A percentile compares a stretch with the other conserved stretches of the same genome.
phyloP scores from a whole-genome alignment of 2,329 filamentous ascomycete species.

The Fusarium annulatum region DNA sequence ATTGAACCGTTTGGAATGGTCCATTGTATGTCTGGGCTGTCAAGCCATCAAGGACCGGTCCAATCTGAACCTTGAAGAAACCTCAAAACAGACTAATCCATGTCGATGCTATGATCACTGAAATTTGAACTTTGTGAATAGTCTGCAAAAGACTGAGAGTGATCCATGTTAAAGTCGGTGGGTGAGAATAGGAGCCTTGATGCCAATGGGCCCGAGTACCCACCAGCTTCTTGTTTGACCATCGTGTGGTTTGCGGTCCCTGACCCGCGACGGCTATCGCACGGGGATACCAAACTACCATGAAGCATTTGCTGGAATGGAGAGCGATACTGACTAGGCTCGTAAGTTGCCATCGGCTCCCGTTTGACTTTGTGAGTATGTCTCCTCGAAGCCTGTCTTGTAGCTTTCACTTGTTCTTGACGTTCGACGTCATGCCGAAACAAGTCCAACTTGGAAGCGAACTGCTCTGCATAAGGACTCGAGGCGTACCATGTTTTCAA shows the following conservation, averaged over 20 bases:
- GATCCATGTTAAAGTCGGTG: neutral
- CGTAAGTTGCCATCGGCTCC: neutral
- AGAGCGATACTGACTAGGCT: conserved; percentile 1
- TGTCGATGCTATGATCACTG: neutral
- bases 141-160: neutral
- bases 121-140: neutral
- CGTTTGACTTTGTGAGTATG: neutral
- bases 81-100: neutral
- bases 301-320: neutral
- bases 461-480: conserved; percentile 62
- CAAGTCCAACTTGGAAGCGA: conserved; percentile 61
- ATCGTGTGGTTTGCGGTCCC: neutral
- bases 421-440: conserved; percentile 51
- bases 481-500: conserved; percentile 60
- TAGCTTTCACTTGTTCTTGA: neutral
- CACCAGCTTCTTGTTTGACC: neutral
- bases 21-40: neutral
- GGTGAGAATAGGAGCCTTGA: neutral
- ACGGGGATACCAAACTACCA: neutral
- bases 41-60: neutral
- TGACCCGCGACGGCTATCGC: conserved; percentile 7
- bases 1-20: neutral
- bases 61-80: neutral
- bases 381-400: neutral
- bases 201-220: neutral